phyloP scores from a whole-genome alignment of 2,329 filamentous ascomycete species.

The Tolypocladium paradoxum region DNA sequence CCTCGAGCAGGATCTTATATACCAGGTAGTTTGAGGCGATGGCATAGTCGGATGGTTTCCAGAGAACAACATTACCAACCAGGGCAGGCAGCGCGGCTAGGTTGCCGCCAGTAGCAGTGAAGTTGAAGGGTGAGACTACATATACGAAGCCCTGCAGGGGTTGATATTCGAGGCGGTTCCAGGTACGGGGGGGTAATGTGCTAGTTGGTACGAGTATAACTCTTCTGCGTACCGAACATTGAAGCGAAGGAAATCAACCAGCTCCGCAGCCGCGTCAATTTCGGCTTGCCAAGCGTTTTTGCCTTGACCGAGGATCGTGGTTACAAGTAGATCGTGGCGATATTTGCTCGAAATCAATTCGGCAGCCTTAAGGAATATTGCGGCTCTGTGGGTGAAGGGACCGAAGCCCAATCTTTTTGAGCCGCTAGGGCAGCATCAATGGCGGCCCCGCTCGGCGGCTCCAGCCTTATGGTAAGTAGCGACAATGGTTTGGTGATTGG shows the following conservation, averaged over 20 bases:
- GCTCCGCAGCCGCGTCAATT: slow-evolving; percentile 91
- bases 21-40: slow-evolving; percentile 87
- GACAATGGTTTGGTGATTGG: slow-evolving; percentile 64
- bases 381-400: slow-evolving; percentile 87
- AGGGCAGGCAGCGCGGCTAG: slow-evolving; percentile 72
- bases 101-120: slow-evolving; percentile 88
- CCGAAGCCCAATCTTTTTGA: slow-evolving; percentile 72
- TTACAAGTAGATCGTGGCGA: slow-evolving; percentile 90
- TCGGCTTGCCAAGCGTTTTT: slow-evolving; percentile 99
- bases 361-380: slow-evolving; percentile 90
- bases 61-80: slow-evolving; percentile 88
- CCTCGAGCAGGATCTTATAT: slow-evolving; percentile 83
- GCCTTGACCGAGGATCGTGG: slow-evolving; percentile 91
- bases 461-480: slow-evolving; percentile 80
- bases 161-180: slow-evolving; percentile 86
- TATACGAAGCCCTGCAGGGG: slow-evolving; percentile 96
- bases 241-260: slow-evolving; percentile 87
- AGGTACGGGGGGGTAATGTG: slow-evolving; percentile 73
- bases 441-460: slow-evolving; percentile 63
- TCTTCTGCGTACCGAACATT: slow-evolving; percentile 91
- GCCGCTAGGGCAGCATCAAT: slow-evolving; percentile 81
- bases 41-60: slow-evolving; percentile 88
- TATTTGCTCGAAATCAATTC: slow-evolving; percentile 87
- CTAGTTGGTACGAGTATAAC: slow-evolving; percentile 76
- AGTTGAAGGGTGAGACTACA: slow-evolving; percentile 90